Conservation (phyloP, 2,329 filamentous ascomycete species). For the Anthostomella pinea region DNA sequence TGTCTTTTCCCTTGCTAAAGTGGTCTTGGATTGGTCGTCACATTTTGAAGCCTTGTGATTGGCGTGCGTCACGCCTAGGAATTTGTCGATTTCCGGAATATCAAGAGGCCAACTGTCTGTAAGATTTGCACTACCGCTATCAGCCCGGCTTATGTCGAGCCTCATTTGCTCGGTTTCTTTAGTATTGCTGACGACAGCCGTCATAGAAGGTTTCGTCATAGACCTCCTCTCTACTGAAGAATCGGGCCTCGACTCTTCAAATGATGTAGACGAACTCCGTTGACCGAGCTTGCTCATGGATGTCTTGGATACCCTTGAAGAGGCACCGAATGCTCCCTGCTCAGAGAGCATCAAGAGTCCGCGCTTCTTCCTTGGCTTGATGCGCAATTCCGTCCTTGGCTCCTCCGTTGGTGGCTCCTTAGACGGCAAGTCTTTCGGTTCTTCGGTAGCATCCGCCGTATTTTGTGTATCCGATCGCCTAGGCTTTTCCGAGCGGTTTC, state of each 20-base stretch:
- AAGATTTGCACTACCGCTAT: no score
- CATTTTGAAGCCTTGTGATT: no score
- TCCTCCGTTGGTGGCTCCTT: constrained; percentile 16
- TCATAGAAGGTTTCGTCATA: constrained; percentile 1
- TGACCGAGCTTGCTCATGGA: background rate
- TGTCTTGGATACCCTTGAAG: constrained; percentile 4
- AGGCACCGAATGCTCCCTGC: constrained; percentile 17
- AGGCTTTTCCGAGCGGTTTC: background rate
- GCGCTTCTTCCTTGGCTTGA: constrained; percentile 45
- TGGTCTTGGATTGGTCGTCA: no score
- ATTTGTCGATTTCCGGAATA: no score
- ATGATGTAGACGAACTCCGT: background rate
- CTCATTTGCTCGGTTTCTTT: no score
- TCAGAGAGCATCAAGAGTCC: constrained; percentile 47
- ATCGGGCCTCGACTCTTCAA: background rate
- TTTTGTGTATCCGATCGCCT: constrained; percentile 1
- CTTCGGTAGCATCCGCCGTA: constrained; percentile 6
- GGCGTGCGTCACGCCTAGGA: no score
- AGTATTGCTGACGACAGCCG: no score
- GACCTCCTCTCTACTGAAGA: background rate
- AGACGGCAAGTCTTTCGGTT: background rate
- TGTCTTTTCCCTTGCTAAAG: no score
- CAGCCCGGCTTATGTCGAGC: no score
- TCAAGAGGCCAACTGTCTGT: no score
- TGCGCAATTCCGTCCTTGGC: constrained; percentile 44